These are phyloP conservation scores for Terfezia claveryi DNA, from an alignment of 495 filamentous ascomycete genomes.

Conservation along the genomic window DNA sequence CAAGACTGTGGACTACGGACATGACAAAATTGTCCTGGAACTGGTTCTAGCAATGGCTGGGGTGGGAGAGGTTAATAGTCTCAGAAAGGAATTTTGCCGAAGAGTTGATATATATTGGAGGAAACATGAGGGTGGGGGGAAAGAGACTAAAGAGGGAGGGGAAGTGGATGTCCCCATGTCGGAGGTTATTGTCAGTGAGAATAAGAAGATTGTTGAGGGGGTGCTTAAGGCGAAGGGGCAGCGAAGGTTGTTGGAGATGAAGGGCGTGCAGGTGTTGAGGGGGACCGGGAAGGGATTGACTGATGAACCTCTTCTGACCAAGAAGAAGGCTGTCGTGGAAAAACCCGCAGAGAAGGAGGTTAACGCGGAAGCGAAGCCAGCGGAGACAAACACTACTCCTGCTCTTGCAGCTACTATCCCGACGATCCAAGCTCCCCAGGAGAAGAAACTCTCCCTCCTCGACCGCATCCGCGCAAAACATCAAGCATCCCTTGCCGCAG, in stretches of 20 bases:
- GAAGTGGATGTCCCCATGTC: not conserved
- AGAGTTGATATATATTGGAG: not conserved
- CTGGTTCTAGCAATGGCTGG: not conserved
- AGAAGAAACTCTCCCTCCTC: not conserved
- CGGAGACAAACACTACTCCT: not conserved
- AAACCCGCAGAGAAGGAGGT: not conserved
- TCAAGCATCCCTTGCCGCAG: not conserved
- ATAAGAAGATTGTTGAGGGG: not conserved
- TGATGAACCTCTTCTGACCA: not conserved
- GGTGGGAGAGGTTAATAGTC: not conserved
- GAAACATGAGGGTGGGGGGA: not conserved
- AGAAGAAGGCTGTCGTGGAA: not conserved
- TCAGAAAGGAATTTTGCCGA: not conserved
- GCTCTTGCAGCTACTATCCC: not conserved
- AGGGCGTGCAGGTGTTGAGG: not conserved
- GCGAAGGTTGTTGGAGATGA: not conserved
- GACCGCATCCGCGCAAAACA: not conserved
- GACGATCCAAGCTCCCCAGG: not conserved
- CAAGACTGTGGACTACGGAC: not conserved
- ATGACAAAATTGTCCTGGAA: not conserved
- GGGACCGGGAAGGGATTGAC: not conserved
- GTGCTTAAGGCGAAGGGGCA: not conserved
- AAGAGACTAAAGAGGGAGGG: not conserved
- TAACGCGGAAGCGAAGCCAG: not conserved
- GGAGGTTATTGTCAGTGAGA: not conserved